Evolutionary conservation across 2,329 filamentous ascomycete species (phyloP), one percentile per base, ranked within the genome.

Genomic region (Aureobasidium leucospermi): DNA sequence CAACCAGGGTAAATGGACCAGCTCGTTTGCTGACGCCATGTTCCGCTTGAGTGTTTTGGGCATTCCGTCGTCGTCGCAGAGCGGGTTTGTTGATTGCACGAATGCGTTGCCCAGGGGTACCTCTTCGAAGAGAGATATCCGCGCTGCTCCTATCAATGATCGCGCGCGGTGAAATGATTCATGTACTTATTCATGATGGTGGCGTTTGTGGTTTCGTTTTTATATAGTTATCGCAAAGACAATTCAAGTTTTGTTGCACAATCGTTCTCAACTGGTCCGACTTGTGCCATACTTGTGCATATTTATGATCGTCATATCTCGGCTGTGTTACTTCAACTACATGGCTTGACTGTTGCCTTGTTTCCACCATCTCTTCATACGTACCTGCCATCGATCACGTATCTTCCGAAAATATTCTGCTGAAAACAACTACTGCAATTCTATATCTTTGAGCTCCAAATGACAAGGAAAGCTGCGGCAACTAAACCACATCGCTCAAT

Each of bases 1-100:
- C 10, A 68, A 69, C 51, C 66, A 67, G 52, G 70, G 66, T 9
- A 68, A 70, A 60, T 74, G 71, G 71, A 41, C 46, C 15, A 31
- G 36, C 46, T 31, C 38, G 8, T 46, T 56, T 38, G 41, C 66
- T 60, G 65, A 58, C 58, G 31, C 41, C 47, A 66, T 67, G 64
- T 31, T 52, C 9, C 64, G 63, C 51, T 29, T 67, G 59, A 66
- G 65, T 46, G 39, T 66, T 16, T 59, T 66, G 43, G 65, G 65
- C 7, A 65, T 67, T 48, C 64, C 65, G 8, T 34, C 59, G 4
- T 60, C 47, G 16, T 42, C 36, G 10, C 55, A 58, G 11, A 38
- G 39, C 23, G 45, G 39, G 16, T 63, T 67, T 39, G 47, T 61
- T 13, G 65, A 67, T 41, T 67, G 65, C 51, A 66, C 65, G 9